A percentile compares a stretch with the other conserved stretches of the same genome.
phyloP scores from a whole-genome alignment of 345 rosid genomes.

The Gynandropsis gynandra region DNA sequence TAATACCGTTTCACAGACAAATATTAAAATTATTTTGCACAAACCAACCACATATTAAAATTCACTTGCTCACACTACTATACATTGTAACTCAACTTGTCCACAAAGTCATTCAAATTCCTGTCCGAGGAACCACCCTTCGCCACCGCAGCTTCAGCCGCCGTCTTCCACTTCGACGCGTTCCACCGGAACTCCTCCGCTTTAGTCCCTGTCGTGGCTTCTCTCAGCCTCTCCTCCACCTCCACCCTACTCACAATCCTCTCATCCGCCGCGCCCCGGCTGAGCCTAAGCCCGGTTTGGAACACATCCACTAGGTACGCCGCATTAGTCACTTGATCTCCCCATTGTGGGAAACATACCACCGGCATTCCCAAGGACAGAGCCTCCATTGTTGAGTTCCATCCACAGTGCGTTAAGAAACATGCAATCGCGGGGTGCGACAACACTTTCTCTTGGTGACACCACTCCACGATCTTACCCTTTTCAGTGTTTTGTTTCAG shows the following conservation, averaged over 20 bases:
- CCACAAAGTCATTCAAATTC: constrained; percentile 49
- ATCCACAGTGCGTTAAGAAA: constrained; percentile 29
- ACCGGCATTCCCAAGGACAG: constrained; percentile 59
- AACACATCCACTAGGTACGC: constrained; percentile 53
- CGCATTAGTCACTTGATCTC: constrained; percentile 74
- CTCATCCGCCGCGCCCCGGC: constrained; percentile 52
- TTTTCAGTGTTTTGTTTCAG: background rate
- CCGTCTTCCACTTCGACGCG: constrained; percentile 50
- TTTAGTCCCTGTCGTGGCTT: constrained; percentile 45
- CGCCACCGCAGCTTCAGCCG: constrained; percentile 50
- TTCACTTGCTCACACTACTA: too few species aligned
- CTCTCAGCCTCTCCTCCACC: constrained; percentile 42
- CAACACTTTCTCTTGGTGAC: constrained; percentile 27
- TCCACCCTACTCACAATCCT: constrained; percentile 43
- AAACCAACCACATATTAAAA: too few species aligned
- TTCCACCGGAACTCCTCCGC: constrained; percentile 45
- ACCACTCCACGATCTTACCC: constrained; percentile 28
- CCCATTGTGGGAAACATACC: constrained; percentile 66
- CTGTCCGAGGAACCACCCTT: constrained; percentile 56
- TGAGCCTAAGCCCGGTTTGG: constrained; percentile 54
- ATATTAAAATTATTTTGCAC: too few species aligned
- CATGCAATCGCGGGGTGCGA: constrained; percentile 23
- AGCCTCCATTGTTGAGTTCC: constrained; percentile 58
- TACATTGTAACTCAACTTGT: constrained; percentile 33
- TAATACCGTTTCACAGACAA: too few species aligned